These are phyloP conservation scores for Capsicum chinense DNA, from an alignment of 257 asterid genomes.

Conservation along the genomic window DNA sequence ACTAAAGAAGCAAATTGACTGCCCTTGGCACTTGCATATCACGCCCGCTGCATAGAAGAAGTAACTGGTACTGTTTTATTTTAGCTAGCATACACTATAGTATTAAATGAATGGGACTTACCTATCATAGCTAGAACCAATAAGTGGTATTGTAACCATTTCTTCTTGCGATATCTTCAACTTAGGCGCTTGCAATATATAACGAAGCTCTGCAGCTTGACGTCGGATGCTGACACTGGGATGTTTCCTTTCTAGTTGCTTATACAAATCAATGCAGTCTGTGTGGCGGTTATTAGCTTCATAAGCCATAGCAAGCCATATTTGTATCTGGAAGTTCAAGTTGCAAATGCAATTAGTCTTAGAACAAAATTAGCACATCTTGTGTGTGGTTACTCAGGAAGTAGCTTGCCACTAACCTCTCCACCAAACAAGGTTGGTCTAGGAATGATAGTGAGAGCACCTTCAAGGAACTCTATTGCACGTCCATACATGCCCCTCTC, in stretches of 20 bases:
- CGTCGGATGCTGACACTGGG: constrained; percentile 85
- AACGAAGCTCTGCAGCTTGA: constrained; percentile 89
- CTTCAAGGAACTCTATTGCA: constrained; percentile 96
- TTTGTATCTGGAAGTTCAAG: constrained; percentile 69
- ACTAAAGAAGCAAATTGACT: background rate
- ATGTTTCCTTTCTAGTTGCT: constrained; percentile 74
- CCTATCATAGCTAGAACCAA: constrained; percentile 97
- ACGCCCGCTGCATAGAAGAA: background rate
- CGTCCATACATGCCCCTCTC: constrained; percentile 92
- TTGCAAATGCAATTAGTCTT: background rate
- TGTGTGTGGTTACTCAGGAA: background rate
- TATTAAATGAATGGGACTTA: constrained; percentile 40
- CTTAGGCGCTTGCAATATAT: constrained; percentile 96
- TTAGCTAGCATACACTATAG: background rate
- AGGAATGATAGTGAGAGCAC: constrained; percentile 90
- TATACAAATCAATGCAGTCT: constrained; percentile 87
- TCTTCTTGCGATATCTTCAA: constrained; percentile 95
- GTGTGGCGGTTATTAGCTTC: constrained; percentile 93
- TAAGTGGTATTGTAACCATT: constrained; percentile 97
- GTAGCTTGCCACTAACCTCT: constrained; percentile 65
- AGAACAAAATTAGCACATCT: background rate
- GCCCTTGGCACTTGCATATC: background rate
- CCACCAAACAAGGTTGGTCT: constrained; percentile 94
- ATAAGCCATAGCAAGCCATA: constrained; percentile 99
- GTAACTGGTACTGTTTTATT: background rate